A percentile compares a stretch with the other conserved stretches of the same genome.
Evolutionary conservation across 768 basidiomycete genomes (phyloP).

Genomic region (Trichaptum fuscoviolaceum): DNA sequence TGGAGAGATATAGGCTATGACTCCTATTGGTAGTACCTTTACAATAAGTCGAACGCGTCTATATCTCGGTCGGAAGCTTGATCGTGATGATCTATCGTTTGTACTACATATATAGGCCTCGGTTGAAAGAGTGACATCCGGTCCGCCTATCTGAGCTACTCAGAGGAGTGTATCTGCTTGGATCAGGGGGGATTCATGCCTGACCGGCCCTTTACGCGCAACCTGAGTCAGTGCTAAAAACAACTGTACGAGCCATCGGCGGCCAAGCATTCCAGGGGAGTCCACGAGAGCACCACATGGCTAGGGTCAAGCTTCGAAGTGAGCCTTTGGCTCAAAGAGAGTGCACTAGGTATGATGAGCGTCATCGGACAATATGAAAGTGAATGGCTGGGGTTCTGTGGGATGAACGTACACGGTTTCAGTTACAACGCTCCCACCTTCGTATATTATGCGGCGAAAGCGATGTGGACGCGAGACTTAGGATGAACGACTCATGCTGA

Average conservation of each 20-base stretch:
- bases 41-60: not conserved
- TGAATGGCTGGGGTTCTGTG: not conserved
- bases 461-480: not conserved
- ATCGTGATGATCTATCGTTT: not conserved
- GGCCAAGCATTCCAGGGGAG: not conserved
- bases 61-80: not conserved
- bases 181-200: not conserved
- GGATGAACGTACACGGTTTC: not conserved
- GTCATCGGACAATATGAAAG: not conserved
- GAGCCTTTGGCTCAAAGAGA: not conserved
- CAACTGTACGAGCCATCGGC: not conserved
- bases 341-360: not conserved
- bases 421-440: no score
- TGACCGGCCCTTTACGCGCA: no score
- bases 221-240: not conserved
- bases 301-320: not conserved
- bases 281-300: not conserved
- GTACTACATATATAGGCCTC: not conserved
- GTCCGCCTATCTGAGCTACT: not conserved
- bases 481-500: not conserved
- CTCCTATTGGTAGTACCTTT: not conserved
- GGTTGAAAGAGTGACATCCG: not conserved
- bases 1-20: not conserved
- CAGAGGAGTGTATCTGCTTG: not conserved
- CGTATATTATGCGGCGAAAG: not conserved